Conservation (phyloP, 208 protist species). For the Trypanosoma grayi region DNA sequence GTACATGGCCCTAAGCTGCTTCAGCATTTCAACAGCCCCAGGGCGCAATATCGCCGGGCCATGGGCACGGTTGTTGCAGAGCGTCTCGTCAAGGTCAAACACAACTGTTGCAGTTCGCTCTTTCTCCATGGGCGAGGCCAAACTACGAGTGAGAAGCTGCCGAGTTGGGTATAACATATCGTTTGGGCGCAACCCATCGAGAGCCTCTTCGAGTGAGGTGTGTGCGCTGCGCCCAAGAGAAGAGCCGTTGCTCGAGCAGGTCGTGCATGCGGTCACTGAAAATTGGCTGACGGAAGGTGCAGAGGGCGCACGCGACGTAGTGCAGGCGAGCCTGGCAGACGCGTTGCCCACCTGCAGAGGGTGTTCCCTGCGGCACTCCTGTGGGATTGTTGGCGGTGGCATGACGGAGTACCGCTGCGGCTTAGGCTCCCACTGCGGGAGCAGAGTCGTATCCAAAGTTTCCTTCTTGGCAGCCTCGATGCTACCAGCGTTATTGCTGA, state of each 20-base stretch:
- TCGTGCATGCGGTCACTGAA: not conserved
- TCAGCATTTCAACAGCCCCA: conserved; percentile 57
- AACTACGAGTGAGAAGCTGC: conserved; percentile 16
- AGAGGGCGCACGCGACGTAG: not conserved
- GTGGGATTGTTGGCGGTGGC: conserved; percentile 1
- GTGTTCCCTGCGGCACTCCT: not conserved
- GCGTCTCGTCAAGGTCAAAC: conserved; percentile 90
- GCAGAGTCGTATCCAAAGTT: too few species aligned
- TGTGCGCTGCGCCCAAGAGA: not conserved
- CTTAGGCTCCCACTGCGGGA: too few species aligned
- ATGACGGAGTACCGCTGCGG: not conserved
- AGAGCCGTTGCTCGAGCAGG: not conserved
- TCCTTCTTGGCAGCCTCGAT: too few species aligned
- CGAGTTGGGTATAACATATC: conserved; percentile 12
- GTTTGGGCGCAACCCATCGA: conserved; percentile 11
- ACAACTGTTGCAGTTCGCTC: conserved; percentile 80
- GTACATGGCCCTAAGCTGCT: conserved; percentile 40
- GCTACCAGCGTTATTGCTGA: too few species aligned
- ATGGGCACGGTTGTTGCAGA: conserved; percentile 81
- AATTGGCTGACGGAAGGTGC: conserved; percentile 1
- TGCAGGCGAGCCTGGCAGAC: not conserved
- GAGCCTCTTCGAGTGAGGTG: conserved; percentile 6
- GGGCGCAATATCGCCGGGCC: conserved; percentile 66
- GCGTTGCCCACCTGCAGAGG: not conserved
- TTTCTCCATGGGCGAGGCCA: conserved; percentile 36